Evolutionary conservation across 805 yeast genomes (phyloP), one percentile per base, ranked within the genome.

Genomic region (Starmerella vitae): DNA sequence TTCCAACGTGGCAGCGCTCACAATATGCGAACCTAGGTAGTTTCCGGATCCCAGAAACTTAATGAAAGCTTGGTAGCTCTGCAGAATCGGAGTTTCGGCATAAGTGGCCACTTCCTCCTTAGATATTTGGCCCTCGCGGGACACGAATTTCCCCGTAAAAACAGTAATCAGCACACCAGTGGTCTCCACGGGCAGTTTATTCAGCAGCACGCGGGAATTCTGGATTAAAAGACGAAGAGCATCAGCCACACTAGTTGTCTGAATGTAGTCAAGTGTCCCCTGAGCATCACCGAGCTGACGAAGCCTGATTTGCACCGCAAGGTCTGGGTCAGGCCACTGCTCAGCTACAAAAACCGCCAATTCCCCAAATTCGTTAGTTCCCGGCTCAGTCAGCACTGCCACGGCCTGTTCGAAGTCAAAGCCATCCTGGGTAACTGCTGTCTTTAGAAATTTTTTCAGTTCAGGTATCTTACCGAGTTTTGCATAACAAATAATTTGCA

Each of bases 131-230:
- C 10, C 19, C 20, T 34, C 15, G 5, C 41, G 36, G 4, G 84
- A 78, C 21, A 60, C 63, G 55, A 78, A 88, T 39, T 72, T 74
- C 0, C 96, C 96, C 0, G 97, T 88, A 55, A 88, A 91, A 0
- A 88, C 79, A 21, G 80, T 78, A 36, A 91, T 85, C 41, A 88
- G 63, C 27, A 91, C 59, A 22, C 77, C 77, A 1, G 94, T 85
- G 0, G 94, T 79, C 40, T 78, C 84, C 41, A 79, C 70, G 0
- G 97, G 96, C 28, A 73, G 60, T 33, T 65, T 55, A 27, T 79
- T 80, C 34, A 88, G 63, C 21, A 88, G 60, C 1, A 60, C 52
- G 43, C 81, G 74, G 3, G 88, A 76, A 51, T 71, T 74, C 21
- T 76, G 75, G 6, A 76, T 70, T 36, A 86, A 61, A 7, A 82